Evolutionary conservation across 2,329 filamentous ascomycete species (phyloP), one percentile per base, ranked within the genome.

Genomic region (Alternaria infectoria): DNA sequence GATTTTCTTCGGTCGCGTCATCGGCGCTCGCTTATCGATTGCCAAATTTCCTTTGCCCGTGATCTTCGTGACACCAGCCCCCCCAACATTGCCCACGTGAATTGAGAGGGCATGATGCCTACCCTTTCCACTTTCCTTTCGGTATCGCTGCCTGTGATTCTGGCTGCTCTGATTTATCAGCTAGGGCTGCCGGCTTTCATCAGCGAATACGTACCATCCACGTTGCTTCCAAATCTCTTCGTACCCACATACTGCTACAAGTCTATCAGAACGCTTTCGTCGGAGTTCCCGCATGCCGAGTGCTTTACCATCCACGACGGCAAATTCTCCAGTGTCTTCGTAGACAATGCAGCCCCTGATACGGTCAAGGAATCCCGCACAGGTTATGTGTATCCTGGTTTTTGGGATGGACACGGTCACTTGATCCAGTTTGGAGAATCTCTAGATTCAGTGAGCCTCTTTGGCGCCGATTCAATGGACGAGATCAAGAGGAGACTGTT

Each of bases 381-480:
- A 6, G 88, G 88, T 0, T 84, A 87, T 68, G 89, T 86, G 2
- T 86, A 91, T 25, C 90, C 90, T 0, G 90, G 90, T 0, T 81
- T 92, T 2, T 91, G 89, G 86, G 90, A 92, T 67, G 89, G 89
- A 0, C 90, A 92, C 74, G 90, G 88, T 0, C 90, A 92, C 73
- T 79, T 92, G 51, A 74, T 89, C 17, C 85, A 86, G 69, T 91
- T 90, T 74, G 90, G 88, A 54, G 89, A 91, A 77, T 89, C 90
- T 70, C 79, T 91, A 40, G 86, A 89, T 69, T 89, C 88, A 5
- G 89, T 89, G 0, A 85, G 89, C 69, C 79, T 92, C 3, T 90
- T 91, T 69, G 89, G 87, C 0, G 81, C 86, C 0, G 64, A 78
- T n/a, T 86, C 85, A 6, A 81, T 89, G 65, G 81, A 83, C 0